Conservation (phyloP, 1,284 basidiomycete genomes). For the Austroboletus niveus region DNA sequence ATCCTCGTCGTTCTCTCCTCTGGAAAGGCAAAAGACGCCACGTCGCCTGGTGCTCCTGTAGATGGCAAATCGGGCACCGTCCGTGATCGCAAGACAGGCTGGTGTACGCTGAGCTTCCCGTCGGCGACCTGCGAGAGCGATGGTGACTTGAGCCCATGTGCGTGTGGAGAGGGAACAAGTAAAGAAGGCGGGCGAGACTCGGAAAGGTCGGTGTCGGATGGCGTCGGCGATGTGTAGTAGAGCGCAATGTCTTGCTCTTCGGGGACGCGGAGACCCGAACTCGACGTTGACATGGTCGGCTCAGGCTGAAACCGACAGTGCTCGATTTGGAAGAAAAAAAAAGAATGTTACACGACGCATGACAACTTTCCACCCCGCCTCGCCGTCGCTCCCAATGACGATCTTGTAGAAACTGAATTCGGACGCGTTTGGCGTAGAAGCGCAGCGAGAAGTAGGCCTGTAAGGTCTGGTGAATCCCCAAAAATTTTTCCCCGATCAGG, state of each 20-base stretch:
- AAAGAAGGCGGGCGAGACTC: conserved; percentile 20
- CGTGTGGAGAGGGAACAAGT: neutral
- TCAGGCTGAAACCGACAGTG: neutral
- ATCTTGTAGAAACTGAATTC: neutral
- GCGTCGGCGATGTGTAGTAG: conserved; percentile 22
- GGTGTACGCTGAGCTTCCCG: conserved; percentile 2
- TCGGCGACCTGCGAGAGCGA: conserved; percentile 25
- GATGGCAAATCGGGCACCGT: conserved; percentile 38
- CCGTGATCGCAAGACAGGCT: conserved; percentile 36
- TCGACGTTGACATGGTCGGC: conserved; percentile 8
- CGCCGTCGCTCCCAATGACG: conserved; percentile 24
- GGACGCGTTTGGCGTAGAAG: conserved; percentile 41
- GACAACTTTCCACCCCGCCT: conserved; percentile 37
- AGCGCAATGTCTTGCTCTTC: conserved; percentile 34
- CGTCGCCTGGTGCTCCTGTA: conserved; percentile 1
- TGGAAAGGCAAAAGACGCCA: conserved; percentile 40
- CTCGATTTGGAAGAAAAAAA: neutral
- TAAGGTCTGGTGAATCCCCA: conserved; percentile 58
- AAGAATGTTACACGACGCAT: conserved; percentile 16
- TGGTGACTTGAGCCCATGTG: conserved; percentile 19
- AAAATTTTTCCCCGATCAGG: neutral
- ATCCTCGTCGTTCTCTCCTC: conserved; percentile 50
- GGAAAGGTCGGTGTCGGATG: conserved; percentile 29
- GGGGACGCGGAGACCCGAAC: conserved; percentile 7
- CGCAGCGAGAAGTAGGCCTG: conserved; percentile 57